These are phyloP conservation scores for Buddleja alternifolia DNA, from an alignment of 257 asterid genomes.

Conservation along the genomic window DNA sequence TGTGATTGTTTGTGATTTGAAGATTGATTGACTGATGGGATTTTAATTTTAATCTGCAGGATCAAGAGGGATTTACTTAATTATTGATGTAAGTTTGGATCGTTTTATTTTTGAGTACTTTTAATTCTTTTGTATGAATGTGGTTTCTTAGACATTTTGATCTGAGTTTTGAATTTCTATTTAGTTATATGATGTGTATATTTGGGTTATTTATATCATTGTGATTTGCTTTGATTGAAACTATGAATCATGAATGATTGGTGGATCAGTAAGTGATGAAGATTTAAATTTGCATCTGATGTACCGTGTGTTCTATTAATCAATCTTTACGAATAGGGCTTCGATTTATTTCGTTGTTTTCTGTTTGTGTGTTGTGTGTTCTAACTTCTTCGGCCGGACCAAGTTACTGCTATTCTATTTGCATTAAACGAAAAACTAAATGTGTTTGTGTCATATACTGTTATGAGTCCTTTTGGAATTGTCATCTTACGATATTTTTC, in stretches of 20 bases:
- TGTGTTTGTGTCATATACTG: conserved; percentile 6
- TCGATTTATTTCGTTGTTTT: background rate
- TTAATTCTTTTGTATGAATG: conserved; percentile 8
- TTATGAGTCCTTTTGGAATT: background rate
- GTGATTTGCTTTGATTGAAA: conserved; percentile 14
- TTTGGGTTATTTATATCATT: conserved; percentile 17
- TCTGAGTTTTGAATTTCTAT: conserved; percentile 1
- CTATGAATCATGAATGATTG: conserved; percentile 10
- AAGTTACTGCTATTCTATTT: background rate
- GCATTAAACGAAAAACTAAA: background rate
- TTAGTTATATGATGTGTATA: background rate
- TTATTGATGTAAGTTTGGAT: conserved; percentile 31
- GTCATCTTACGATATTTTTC: background rate
- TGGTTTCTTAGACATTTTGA: conserved; percentile 5
- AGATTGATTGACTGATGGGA: conserved; percentile 32
- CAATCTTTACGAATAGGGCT: conserved; percentile 15
- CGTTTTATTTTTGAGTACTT: background rate
- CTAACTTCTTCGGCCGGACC: background rate
- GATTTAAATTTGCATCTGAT: conserved; percentile 24
- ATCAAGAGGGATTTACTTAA: conserved; percentile 20
- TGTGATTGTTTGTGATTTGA: conserved; percentile 11
- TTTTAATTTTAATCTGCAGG: conserved; percentile 25
- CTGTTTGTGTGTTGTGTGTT: background rate
- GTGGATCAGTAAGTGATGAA: conserved; percentile 16
- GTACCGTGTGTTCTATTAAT: conserved; percentile 5